Percentiles rank a stretch among this genome's conserved stretches.
Evolutionary conservation across 1,284 basidiomycete genomes (phyloP).

Genomic region (Moesziomyces sp.): DNA sequence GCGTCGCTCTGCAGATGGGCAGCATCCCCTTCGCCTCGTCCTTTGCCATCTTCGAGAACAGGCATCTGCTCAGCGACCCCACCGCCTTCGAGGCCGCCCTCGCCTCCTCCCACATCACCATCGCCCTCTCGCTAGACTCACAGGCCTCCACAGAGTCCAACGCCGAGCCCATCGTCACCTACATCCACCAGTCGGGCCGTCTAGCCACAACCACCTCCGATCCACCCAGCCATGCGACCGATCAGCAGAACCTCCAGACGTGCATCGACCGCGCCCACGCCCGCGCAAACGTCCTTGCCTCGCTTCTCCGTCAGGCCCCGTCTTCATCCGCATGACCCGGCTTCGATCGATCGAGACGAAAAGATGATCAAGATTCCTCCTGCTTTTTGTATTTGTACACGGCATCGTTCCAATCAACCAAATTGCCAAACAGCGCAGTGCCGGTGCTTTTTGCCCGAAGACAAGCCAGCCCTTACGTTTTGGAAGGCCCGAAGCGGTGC

Average conservation of each 20-base stretch:
- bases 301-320: slow-evolving; percentile 24
- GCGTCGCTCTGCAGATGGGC: slow-evolving; percentile 71
- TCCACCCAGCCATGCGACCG: slow-evolving; percentile 1
- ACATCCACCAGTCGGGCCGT: slow-evolving; percentile 35
- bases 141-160: slow-evolving; percentile 9
- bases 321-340: slow-evolving; percentile 1
- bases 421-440: too few relatives aligned
- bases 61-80: slow-evolving; percentile 81
- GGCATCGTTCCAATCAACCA: slow-evolving; percentile 9
- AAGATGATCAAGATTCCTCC: background rate
- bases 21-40: slow-evolving; percentile 75
- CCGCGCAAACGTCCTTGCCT: slow-evolving; percentile 16
- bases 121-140: slow-evolving; percentile 38
- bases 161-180: slow-evolving; percentile 19
- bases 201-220: slow-evolving; percentile 16
- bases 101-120: slow-evolving; percentile 67
- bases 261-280: slow-evolving; percentile 34
- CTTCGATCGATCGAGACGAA: too few relatives aligned
- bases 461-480: background rate
- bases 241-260: slow-evolving; percentile 32
- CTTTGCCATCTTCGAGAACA: slow-evolving; percentile 82
- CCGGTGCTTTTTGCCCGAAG: too few relatives aligned
- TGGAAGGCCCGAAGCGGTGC: too few relatives aligned
- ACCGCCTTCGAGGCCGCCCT: slow-evolving; percentile 90
- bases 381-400: slow-evolving; percentile 30